A percentile compares a stretch with the other conserved stretches of the same genome.
Evolutionary conservation across 2,329 filamentous ascomycete species (phyloP).

Genomic region (Raffaelea arxii): DNA sequence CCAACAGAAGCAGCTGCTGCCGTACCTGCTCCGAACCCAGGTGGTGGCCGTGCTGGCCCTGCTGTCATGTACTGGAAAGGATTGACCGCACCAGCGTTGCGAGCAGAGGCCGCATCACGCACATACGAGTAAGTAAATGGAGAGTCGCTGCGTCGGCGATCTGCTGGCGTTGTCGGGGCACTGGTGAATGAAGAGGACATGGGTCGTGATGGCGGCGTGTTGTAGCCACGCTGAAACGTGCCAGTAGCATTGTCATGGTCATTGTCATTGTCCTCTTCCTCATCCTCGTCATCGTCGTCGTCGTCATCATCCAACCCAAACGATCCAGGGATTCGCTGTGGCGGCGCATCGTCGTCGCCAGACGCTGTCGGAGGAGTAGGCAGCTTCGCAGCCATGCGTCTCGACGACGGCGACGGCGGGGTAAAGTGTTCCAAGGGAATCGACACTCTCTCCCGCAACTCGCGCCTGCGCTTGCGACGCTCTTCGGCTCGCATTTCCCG

Average conservation of each 20-base stretch:
- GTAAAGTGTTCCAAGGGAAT: constrained; percentile 45
- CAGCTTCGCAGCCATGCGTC: constrained; percentile 17
- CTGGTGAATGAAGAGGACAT: constrained; percentile 14
- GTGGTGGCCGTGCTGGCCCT: constrained; percentile 28
- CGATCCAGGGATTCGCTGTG: constrained; percentile 29
- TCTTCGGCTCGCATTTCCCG: constrained; percentile 41
- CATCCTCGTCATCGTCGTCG: too few species aligned
- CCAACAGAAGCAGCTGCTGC: too few species aligned
- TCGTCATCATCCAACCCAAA: too few species aligned
- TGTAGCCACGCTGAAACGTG: constrained; percentile 44
- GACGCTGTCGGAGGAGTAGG: constrained; percentile 13
- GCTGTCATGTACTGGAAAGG: constrained; percentile 45
- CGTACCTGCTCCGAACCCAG: constrained; percentile 21
- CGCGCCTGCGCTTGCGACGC: constrained; percentile 12
- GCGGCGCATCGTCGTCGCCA: constrained; percentile 21
- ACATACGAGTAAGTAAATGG: constrained; percentile 38
- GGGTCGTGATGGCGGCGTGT: constrained; percentile 31
- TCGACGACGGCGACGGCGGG: constrained; percentile 13
- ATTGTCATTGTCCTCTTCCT: too few species aligned
- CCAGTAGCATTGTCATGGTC: constrained; percentile 24
- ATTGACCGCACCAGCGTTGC: constrained; percentile 24
- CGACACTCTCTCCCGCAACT: constrained; percentile 34
- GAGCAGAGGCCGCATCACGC: constrained; percentile 14
- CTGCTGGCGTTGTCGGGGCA: constrained; percentile 19
- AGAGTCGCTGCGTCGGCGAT: constrained; percentile 26